Conservation (phyloP, 345 rosid genomes). For the Sonneratia alba region DNA sequence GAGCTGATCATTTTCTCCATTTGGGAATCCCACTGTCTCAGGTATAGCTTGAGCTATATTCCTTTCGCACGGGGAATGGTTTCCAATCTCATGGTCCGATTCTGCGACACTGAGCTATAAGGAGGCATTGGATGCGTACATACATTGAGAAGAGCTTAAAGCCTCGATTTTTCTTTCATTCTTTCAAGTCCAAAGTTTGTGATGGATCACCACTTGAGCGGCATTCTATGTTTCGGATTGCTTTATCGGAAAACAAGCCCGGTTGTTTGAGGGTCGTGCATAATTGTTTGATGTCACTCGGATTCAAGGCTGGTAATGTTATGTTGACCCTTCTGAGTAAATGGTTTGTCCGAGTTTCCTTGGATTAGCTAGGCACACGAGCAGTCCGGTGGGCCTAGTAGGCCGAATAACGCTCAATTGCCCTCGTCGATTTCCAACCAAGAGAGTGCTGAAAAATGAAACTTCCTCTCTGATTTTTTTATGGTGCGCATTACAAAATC, state of each 20-base stretch:
- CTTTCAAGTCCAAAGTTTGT: constrained; percentile 1
- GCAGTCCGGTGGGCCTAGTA: too few relatives aligned
- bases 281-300: background rate
- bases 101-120: constrained; percentile 79
- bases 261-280: background rate
- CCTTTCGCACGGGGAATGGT: constrained; percentile 84
- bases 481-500: too few relatives aligned
- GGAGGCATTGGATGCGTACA: background rate
- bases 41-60: constrained; percentile 87
- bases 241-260: background rate
- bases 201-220: background rate
- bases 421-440: background rate
- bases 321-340: background rate
- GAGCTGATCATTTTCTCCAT: background rate
- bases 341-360: background rate
- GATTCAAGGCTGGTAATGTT: background rate
- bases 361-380: background rate
- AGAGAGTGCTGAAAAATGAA: background rate
- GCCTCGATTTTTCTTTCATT: background rate
- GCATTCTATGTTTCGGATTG: background rate
- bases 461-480: too few relatives aligned
- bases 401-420: too few relatives aligned
- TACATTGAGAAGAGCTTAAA: background rate
- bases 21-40: constrained; percentile 30
- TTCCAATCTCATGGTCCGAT: constrained; percentile 64